Percentiles rank a stretch among this genome's conserved stretches.
Evolutionary conservation across 805 yeast species (phyloP).

Genomic region (Ogataea kodamae): DNA sequence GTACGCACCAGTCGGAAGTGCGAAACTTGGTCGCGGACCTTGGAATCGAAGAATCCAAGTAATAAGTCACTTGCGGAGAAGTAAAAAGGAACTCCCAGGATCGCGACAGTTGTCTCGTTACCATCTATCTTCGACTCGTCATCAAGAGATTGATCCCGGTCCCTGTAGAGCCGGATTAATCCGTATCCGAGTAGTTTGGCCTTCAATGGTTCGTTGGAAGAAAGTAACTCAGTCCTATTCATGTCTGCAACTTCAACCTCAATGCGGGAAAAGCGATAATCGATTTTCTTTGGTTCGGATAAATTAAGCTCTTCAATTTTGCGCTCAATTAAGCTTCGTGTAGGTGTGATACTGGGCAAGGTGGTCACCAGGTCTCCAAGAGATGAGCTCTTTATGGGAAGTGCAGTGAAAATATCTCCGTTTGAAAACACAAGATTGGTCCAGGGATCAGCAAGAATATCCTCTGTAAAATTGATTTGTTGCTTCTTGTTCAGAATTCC

Average conservation of each 20-base stretch:
- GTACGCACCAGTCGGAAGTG: constrained; percentile 73
- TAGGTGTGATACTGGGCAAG: constrained; percentile 4
- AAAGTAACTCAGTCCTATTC: constrained; percentile 13
- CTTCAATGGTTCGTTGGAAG: constrained; percentile 41
- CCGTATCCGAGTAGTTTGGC: constrained; percentile 74
- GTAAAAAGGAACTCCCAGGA: constrained; percentile 83
- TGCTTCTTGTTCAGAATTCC: constrained; percentile 18
- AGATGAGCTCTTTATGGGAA: constrained; percentile 7
- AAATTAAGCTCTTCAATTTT: constrained; percentile 10
- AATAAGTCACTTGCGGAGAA: constrained; percentile 80
- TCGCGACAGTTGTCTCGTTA: constrained; percentile 68
- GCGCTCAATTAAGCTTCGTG: constrained; percentile 9
- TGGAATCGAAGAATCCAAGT: constrained; percentile 69
- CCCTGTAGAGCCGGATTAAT: constrained; percentile 62
- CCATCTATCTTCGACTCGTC: constrained; percentile 31
- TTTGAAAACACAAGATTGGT: constrained; percentile 17
- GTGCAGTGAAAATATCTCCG: constrained; percentile 21
- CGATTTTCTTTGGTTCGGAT: constrained; percentile 16
- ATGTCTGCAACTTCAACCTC: constrained; percentile 33
- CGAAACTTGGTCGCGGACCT: constrained; percentile 49
- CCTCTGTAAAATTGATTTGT: constrained; percentile 18
- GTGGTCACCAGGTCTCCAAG: constrained; percentile 9
- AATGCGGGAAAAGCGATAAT: constrained; percentile 35
- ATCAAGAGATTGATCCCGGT: constrained; percentile 36
- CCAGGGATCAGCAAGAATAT: constrained; percentile 25